Conservation (phyloP, 2,329 filamentous ascomycete species). For the Albifimbria verrucaria region DNA sequence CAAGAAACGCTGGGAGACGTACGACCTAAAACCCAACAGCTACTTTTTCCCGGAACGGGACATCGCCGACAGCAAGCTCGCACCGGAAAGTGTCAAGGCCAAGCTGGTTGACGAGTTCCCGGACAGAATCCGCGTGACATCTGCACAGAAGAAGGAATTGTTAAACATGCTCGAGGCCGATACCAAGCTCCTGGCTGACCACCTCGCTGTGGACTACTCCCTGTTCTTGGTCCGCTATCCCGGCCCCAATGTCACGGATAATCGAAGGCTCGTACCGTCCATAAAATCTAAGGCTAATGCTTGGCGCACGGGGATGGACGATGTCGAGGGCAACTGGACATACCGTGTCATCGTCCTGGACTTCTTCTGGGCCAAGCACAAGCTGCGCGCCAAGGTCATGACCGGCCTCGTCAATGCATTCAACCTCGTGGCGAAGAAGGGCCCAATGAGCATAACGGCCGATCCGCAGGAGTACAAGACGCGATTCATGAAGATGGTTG, state of each 20-base stretch:
- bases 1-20: slow-evolving; percentile 59
- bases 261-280: slow-evolving; percentile 34
- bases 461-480: slow-evolving; percentile 64
- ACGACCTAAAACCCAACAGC: slow-evolving; percentile 69
- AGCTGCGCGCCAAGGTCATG: slow-evolving; percentile 61
- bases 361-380: slow-evolving; percentile 78
- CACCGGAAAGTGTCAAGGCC: slow-evolving; percentile 61
- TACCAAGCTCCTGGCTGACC: slow-evolving; percentile 57
- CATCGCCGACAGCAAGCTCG: slow-evolving; percentile 60
- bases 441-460: slow-evolving; percentile 74
- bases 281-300: slow-evolving; percentile 19
- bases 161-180: slow-evolving; percentile 55
- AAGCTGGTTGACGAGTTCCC: slow-evolving; percentile 65
- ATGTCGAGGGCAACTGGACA: slow-evolving; percentile 60
- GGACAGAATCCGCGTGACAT: slow-evolving; percentile 59
- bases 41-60: slow-evolving; percentile 78
- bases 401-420: slow-evolving; percentile 62
- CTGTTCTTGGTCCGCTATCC: slow-evolving; percentile 62
- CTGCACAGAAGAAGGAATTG: slow-evolving; percentile 53
- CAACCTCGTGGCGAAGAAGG: slow-evolving; percentile 60
- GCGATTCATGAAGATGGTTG: slow-evolving; percentile 48
- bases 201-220: slow-evolving; percentile 72
- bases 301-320: slow-evolving; percentile 62
- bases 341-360: slow-evolving; percentile 68
- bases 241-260: slow-evolving; percentile 8